Conservation (phyloP, 192 early-diverging fungal species). For the Linnemannia zychae region DNA sequence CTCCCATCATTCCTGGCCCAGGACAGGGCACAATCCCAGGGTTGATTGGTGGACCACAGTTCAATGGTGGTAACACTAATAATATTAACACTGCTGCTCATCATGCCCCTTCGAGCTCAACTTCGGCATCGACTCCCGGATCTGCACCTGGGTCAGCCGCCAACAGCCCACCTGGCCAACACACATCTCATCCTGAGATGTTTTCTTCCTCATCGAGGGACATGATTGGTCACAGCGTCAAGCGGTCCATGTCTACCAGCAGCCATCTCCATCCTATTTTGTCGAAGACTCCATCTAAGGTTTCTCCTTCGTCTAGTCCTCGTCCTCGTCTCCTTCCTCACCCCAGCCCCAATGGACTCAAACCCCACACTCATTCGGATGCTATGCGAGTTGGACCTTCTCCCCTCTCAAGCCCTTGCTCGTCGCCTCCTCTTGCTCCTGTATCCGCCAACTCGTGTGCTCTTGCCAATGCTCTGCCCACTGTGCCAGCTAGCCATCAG, state of each 20-base stretch:
- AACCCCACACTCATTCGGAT: constrained; percentile 25
- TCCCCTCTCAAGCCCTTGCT: constrained; percentile 45
- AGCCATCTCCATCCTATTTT: constrained; percentile 49
- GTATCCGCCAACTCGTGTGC: constrained; percentile 15
- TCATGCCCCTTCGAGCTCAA: background rate
- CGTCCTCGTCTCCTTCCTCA: constrained; percentile 35
- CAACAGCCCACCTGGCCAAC: constrained; percentile 48
- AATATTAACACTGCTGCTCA: background rate
- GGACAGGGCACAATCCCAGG: constrained; percentile 48
- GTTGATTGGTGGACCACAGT: constrained; percentile 5
- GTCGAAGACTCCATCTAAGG: constrained; percentile 28
- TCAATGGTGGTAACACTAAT: background rate
- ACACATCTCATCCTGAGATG: background rate
- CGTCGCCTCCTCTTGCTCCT: constrained; percentile 41
- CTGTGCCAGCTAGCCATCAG: constrained; percentile 48
- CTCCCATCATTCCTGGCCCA: constrained; percentile 53
- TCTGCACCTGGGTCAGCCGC: constrained; percentile 34
- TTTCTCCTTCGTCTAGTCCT: constrained; percentile 43
- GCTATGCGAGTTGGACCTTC: constrained; percentile 39
- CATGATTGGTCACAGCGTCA: constrained; percentile 9
- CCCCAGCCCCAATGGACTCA: constrained; percentile 31
- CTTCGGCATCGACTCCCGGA: constrained; percentile 18
- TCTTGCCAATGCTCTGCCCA: constrained; percentile 39
- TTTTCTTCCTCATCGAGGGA: background rate
- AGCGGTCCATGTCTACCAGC: constrained; percentile 28